These are phyloP conservation scores for Xylariaceae sp. DNA, from an alignment of 2,329 filamentous ascomycete genomes.

Conservation along the genomic window DNA sequence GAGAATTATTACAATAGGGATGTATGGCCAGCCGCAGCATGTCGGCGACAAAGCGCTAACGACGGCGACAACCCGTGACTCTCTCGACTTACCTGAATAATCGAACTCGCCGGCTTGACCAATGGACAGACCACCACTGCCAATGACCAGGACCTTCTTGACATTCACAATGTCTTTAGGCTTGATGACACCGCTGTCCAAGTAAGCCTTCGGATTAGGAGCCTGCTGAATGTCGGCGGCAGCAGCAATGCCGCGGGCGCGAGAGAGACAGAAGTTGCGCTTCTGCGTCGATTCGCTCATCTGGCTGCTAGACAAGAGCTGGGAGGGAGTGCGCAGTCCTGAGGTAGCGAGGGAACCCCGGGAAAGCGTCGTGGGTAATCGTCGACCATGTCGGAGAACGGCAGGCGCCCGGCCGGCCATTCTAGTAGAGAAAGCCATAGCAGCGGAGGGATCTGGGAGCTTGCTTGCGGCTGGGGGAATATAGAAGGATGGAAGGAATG, in stretches of 20 bases:
- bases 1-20: neutral
- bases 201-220: slow-evolving; percentile 78
- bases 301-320: slow-evolving; percentile 32
- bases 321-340: slow-evolving; percentile 33
- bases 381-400: slow-evolving; percentile 51
- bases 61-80: neutral
- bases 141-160: slow-evolving; percentile 96
- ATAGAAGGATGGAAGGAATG: slow-evolving; percentile 3
- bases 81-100: slow-evolving; percentile 73
- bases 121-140: slow-evolving; percentile 90
- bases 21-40: no score
- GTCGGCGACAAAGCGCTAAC: neutral
- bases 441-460: slow-evolving; percentile 3
- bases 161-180: slow-evolving; percentile 76
- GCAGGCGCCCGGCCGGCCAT: slow-evolving; percentile 55
- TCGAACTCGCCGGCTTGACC: slow-evolving; percentile 98
- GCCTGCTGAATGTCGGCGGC: slow-evolving; percentile 55
- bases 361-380: slow-evolving; percentile 42
- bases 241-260: slow-evolving; percentile 36
- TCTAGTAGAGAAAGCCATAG: slow-evolving; percentile 32
- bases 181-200: slow-evolving; percentile 82
- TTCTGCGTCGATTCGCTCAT: slow-evolving; percentile 39
- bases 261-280: slow-evolving; percentile 45
- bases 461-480: slow-evolving; percentile 17
- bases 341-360: slow-evolving; percentile 41